Conservation (phyloP, 2,329 filamentous ascomycete species). For the Acarospora socialis region DNA sequence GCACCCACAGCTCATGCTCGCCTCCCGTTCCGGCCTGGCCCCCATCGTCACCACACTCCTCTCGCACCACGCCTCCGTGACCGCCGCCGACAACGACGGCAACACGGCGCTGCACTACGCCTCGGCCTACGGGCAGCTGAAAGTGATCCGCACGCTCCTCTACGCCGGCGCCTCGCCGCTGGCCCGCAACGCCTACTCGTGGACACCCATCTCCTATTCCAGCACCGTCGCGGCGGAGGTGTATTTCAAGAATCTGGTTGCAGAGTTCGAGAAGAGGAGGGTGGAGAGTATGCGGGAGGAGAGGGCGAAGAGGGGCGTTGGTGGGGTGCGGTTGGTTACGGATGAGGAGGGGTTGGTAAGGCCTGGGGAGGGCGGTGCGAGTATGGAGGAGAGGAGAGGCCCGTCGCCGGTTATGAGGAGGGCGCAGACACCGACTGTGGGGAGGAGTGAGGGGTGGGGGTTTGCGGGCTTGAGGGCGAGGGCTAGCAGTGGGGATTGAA, state of each 20-base stretch:
- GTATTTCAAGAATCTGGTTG: slow-evolving; percentile 64
- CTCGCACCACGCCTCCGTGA: slow-evolving; percentile 29
- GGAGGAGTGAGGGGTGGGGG: slow-evolving; percentile 1
- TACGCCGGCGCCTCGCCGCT: slow-evolving; percentile 64
- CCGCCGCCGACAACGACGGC: slow-evolving; percentile 51
- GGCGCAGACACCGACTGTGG: slow-evolving; percentile 1
- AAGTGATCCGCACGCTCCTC: slow-evolving; percentile 61
- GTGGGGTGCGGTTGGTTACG: not conserved
- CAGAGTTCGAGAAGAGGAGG: slow-evolving; percentile 52
- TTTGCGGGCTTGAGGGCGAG: too few species aligned
- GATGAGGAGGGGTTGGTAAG: not conserved
- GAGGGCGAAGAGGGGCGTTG: not conserved
- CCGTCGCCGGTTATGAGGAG: not conserved
- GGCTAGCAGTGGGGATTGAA: slow-evolving; percentile 10
- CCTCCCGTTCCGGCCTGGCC: slow-evolving; percentile 22
- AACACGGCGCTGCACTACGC: slow-evolving; percentile 83
- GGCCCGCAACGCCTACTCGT: slow-evolving; percentile 59
- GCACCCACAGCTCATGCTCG: slow-evolving; percentile 24
- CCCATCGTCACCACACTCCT: slow-evolving; percentile 19
- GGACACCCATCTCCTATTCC: slow-evolving; percentile 73
- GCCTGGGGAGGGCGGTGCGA: slow-evolving; percentile 5
- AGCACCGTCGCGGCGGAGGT: slow-evolving; percentile 72
- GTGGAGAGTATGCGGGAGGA: slow-evolving; percentile 20
- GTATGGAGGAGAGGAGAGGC: slow-evolving; percentile 2
- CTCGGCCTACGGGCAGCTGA: slow-evolving; percentile 63